Percentiles rank a stretch among this genome's conserved stretches.
phyloP scores from a whole-genome alignment of 495 filamentous ascomycete genomes.

The Pyrenopolyporus hunteri region DNA sequence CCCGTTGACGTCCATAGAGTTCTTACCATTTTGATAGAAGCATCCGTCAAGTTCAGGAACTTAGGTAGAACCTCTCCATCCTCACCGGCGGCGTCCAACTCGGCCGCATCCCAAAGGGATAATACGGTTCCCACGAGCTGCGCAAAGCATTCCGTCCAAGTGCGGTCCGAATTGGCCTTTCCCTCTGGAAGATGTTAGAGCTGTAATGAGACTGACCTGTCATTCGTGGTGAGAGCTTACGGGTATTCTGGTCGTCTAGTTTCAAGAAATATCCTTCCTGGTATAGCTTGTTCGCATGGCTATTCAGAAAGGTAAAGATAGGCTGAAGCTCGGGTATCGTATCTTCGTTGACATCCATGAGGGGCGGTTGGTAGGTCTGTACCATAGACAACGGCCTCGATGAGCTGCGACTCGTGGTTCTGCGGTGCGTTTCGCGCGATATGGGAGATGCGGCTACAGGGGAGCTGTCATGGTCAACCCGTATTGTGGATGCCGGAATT shows the following conservation, averaged over 20 bases:
- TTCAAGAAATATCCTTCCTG: conserved; percentile 98
- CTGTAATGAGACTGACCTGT: not conserved
- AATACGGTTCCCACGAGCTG: conserved; percentile 94
- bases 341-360: conserved; percentile 82
- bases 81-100: conserved; percentile 84
- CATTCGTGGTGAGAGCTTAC: conserved; percentile 61
- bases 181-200: conserved; percentile 68
- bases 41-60: conserved; percentile 96
- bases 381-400: conserved; percentile 66
- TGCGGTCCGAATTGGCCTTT: conserved; percentile 80
- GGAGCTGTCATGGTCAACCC: conserved; percentile 46
- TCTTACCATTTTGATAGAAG: conserved; percentile 93
- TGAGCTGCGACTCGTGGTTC: conserved; percentile 40
- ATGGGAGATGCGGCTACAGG: conserved; percentile 34
- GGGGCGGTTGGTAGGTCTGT: conserved; percentile 85
- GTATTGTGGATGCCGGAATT: conserved; percentile 40
- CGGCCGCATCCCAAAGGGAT: conserved; percentile 93
- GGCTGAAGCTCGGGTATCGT: conserved; percentile 91
- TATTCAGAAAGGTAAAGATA: conserved; percentile 93
- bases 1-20: not conserved
- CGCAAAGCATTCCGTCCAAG: conserved; percentile 96
- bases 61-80: conserved; percentile 88
- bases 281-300: conserved; percentile 94
- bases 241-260: conserved; percentile 86
- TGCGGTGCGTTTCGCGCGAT: conserved; percentile 32